Evolutionary conservation across 1,284 basidiomycete species (phyloP), one percentile per base, ranked within the genome.

Genomic region (Cryptococcus sp.): DNA sequence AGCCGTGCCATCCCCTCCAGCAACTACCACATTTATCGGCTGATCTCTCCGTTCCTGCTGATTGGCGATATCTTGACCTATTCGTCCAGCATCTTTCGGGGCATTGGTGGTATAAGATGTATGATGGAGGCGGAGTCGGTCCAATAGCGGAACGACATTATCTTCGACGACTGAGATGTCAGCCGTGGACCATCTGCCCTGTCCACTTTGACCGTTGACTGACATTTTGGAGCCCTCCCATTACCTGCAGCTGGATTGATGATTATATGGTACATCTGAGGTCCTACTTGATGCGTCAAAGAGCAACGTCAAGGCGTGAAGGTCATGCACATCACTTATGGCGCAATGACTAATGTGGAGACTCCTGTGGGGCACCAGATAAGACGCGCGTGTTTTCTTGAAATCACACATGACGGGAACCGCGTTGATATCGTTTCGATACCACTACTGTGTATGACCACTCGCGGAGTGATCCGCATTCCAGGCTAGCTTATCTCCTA

Each of bases 1-100:
- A 28, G 91, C 77, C 0, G 91, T 93, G n/a, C 91, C 90, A 69
- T 94, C 91, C 10, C 91, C 91, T 2, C 88, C 88, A n/a, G 80
- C 82, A 13, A 91, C 76, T 45, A 90, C 70, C 42, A 89, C 60
- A 2, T 19, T 48, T 1, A 55, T 36, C 2, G 22, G 88, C 75
- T 48, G 14, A 14, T 7, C 3, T 49, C 48, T 5, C 22, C 31
- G n/a, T 28, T 40, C n/a, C 36, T 24, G 16, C 14, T 19, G 28
- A 16, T 25, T 23, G 19, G 19, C 23, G 11, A 40, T 32, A 14
- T 31, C 14, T n/a, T 28, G 19, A 25, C 28, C 14, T 45, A 82
- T 67, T n/a, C 67, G 60, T 2, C 83, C 86, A 1, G 84, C 86
- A 66, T 90, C 82, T 0, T 78, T 79, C 0, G 76, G 66, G 46